phyloP scores from a whole-genome alignment of 2,329 filamentous ascomycete species.

The Sporothrix luriei region DNA sequence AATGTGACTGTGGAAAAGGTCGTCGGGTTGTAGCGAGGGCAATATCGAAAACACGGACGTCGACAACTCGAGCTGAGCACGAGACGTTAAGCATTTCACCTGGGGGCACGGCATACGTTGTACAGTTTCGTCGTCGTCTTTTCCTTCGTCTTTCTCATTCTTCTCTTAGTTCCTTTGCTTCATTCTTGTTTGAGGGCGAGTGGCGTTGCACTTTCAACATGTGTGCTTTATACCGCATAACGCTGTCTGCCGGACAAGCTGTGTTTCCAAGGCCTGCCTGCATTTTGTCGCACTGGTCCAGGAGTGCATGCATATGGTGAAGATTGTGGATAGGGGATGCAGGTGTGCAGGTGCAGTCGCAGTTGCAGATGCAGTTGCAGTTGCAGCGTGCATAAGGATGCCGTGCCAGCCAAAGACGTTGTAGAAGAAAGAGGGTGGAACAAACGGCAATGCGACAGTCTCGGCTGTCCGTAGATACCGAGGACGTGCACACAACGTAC shows the following conservation, averaged over 20 bases:
- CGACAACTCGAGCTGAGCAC: no score
- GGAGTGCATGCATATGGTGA: slow-evolving; percentile 23
- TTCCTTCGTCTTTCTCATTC: background rate
- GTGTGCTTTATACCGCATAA: background rate
- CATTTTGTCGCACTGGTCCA: slow-evolving; percentile 12
- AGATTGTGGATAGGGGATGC: no score
- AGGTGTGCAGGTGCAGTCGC: background rate
- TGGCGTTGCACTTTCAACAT: background rate
- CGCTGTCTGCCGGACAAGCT: background rate
- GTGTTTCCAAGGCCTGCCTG: background rate
- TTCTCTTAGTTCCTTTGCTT: background rate
- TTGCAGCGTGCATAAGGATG: background rate
- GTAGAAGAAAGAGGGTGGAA: background rate
- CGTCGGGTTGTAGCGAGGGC: no score
- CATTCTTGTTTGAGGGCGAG: background rate
- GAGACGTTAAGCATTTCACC: background rate
- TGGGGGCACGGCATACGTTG: background rate
- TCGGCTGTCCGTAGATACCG: background rate
- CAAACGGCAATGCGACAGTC: background rate
- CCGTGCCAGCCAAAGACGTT: background rate
- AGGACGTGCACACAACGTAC: slow-evolving; percentile 12
- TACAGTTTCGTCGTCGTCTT: background rate
- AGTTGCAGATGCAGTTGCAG: background rate
- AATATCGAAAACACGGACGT: no score
- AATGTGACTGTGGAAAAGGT: no score